phyloP scores from a whole-genome alignment of 768 basidiomycete genomes.

The Naganishia randhawae region DNA sequence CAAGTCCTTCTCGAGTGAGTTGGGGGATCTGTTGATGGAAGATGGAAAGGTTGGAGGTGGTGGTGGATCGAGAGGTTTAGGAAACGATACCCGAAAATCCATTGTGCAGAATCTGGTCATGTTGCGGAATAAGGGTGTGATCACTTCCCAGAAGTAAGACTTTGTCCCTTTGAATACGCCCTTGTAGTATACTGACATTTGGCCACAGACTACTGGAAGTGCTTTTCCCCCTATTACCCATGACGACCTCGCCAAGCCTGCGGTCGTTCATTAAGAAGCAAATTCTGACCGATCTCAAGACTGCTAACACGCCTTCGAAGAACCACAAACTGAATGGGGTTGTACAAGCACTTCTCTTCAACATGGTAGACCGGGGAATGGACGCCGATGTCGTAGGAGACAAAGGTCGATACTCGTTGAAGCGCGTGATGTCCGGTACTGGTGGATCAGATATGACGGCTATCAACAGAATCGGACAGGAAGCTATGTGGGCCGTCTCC shows the following conservation, averaged over 20 bases:
- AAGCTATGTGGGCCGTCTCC: constrained; percentile 96
- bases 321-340: constrained; percentile 95
- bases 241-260: constrained; percentile 78
- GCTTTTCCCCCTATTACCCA: constrained; percentile 92
- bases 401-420: constrained; percentile 57
- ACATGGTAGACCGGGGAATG: constrained; percentile 93
- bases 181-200: constrained; percentile 7
- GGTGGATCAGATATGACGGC: constrained; percentile 52
- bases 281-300: constrained; percentile 86
- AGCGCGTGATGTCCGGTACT: constrained; percentile 17
- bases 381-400: constrained; percentile 73
- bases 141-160: constrained; percentile 84
- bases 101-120: constrained; percentile 88
- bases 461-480: constrained; percentile 59
- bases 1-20: constrained; percentile 72
- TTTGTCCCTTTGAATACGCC: neutral
- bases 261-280: constrained; percentile 87
- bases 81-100: constrained; percentile 73
- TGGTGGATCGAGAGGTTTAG: constrained; percentile 51
- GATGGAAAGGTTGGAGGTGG: constrained; percentile 30
- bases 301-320: constrained; percentile 78
- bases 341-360: constrained; percentile 91
- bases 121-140: constrained; percentile 86
- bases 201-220: constrained; percentile 70
- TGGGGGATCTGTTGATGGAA: constrained; percentile 73